Evolutionary conservation across 257 asterid species (phyloP).

Genomic region (Nicotiana benthamiana): DNA sequence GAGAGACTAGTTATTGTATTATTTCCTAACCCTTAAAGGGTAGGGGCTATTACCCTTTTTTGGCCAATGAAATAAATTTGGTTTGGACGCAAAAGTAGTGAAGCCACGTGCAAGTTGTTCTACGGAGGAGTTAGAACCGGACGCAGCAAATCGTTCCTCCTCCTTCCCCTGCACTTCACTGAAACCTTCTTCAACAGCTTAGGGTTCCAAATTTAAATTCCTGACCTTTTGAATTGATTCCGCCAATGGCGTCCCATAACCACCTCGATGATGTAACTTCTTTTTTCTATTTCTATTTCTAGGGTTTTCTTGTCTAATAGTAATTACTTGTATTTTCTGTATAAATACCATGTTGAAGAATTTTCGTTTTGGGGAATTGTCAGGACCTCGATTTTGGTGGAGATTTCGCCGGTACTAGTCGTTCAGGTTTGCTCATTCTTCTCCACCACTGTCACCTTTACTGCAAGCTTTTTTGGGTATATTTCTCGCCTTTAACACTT

Average conservation of each 20-base stretch:
- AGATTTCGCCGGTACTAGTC: conserved; percentile 47
- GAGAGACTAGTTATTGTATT: too few species aligned
- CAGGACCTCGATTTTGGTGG: conserved; percentile 93
- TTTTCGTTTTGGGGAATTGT: conserved; percentile 3
- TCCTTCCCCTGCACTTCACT: not conserved
- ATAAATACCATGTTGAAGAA: not conserved
- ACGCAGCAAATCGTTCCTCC: not conserved
- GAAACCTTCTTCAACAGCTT: not conserved
- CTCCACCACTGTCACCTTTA: not conserved
- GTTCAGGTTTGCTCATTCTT: conserved; percentile 40
- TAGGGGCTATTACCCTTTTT: too few species aligned
- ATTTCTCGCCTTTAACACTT: not conserved
- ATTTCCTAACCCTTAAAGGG: too few species aligned
- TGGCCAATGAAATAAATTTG: not conserved
- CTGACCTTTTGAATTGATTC: conserved; percentile 7
- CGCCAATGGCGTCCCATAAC: conserved; percentile 48
- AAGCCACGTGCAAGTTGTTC: not conserved
- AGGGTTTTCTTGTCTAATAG: not conserved
- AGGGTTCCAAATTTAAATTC: conserved; percentile 25
- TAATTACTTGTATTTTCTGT: not conserved
- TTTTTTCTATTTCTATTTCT: not conserved
- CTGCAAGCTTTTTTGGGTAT: not conserved
- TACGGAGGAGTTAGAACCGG: not conserved
- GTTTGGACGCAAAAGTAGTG: not conserved
- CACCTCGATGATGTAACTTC: conserved; percentile 54